phyloP scores from a whole-genome alignment of 495 filamentous ascomycete species.

The Aspergillus coremiiformis region DNA sequence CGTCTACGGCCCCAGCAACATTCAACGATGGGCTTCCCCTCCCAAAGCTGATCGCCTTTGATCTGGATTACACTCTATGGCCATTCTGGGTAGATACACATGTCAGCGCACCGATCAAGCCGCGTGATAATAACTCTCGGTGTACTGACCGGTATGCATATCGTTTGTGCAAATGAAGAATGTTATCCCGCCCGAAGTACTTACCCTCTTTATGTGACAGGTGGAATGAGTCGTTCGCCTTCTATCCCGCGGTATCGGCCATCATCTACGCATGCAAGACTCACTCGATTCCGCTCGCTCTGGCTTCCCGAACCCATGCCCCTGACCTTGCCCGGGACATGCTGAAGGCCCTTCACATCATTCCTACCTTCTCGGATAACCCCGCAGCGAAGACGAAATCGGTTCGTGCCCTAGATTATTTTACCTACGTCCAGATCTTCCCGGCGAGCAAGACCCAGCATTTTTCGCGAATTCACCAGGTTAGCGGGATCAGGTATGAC shows the following conservation, averaged over 20 bases:
- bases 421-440: conserved; percentile 82
- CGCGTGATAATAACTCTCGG: conserved; percentile 49
- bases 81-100: conserved; percentile 97
- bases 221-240: conserved; percentile 69
- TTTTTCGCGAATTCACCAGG: conserved; percentile 62
- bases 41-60: conserved; percentile 81
- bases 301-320: conserved; percentile 75
- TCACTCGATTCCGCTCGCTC: conserved; percentile 55
- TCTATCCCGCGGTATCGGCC: conserved; percentile 70
- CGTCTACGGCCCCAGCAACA: conserved; percentile 45
- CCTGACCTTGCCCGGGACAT: conserved; percentile 77
- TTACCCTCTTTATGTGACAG: conserved; percentile 22
- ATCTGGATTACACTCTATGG: conserved; percentile 97
- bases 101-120: conserved; percentile 70
- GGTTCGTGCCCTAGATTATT: conserved; percentile 61
- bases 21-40: conserved; percentile 74
- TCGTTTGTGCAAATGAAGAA: neutral
- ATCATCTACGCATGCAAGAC: conserved; percentile 58
- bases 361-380: conserved; percentile 41
- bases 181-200: neutral
- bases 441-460: conserved; percentile 81
- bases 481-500: conserved; percentile 54
- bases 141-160: conserved; percentile 38
- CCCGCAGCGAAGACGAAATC: conserved; percentile 29
- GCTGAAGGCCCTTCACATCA: conserved; percentile 64